These are phyloP conservation scores for Myriosclerotinia curreyana DNA, from an alignment of 2,329 filamentous ascomycete genomes.

Conservation along the genomic window DNA sequence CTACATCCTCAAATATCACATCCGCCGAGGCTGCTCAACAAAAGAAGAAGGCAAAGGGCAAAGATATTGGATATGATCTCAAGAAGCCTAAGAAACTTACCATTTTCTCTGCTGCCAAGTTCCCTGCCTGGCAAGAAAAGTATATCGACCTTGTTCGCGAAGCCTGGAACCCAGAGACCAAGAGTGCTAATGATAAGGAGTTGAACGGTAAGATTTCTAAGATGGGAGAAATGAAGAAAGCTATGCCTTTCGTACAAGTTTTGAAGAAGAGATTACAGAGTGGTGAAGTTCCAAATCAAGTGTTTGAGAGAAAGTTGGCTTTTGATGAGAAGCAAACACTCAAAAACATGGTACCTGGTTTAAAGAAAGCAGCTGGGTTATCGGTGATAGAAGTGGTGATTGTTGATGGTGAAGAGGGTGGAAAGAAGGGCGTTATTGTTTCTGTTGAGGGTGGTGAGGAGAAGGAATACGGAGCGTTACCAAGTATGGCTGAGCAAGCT, in stretches of 20 bases:
- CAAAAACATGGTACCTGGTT: slow-evolving; percentile 70
- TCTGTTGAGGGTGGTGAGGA: slow-evolving; percentile 53
- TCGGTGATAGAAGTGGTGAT: slow-evolving; percentile 68
- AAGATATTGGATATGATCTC: slow-evolving; percentile 79
- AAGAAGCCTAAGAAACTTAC: slow-evolving; percentile 89
- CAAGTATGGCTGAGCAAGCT: slow-evolving; percentile 65
- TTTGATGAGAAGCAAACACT: slow-evolving; percentile 83
- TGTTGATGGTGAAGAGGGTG: slow-evolving; percentile 66
- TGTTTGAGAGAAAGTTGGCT: slow-evolving; percentile 78
- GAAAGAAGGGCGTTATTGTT: slow-evolving; percentile 59
- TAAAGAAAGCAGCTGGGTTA: slow-evolving; percentile 74
- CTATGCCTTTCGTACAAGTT: slow-evolving; percentile 91
- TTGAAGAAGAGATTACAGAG: slow-evolving; percentile 79
- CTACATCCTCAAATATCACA: slow-evolving; percentile 71
- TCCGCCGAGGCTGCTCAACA: slow-evolving; percentile 78
- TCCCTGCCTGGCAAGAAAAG: slow-evolving; percentile 88
- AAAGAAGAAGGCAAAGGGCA: slow-evolving; percentile 93
- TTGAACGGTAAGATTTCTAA: slow-evolving; percentile 77
- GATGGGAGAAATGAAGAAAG: slow-evolving; percentile 89
- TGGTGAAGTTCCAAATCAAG: slow-evolving; percentile 62
- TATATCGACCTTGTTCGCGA: slow-evolving; percentile 78
- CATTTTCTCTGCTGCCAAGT: slow-evolving; percentile 76
- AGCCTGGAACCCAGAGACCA: slow-evolving; percentile 60
- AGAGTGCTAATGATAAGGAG: slow-evolving; percentile 74
- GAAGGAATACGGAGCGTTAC: slow-evolving; percentile 56